A percentile compares a stretch with the other conserved stretches of the same genome.
Evolutionary conservation across 75 land plant genomes (phyloP).

Genomic region (Cupressus sempervirens): DNA sequence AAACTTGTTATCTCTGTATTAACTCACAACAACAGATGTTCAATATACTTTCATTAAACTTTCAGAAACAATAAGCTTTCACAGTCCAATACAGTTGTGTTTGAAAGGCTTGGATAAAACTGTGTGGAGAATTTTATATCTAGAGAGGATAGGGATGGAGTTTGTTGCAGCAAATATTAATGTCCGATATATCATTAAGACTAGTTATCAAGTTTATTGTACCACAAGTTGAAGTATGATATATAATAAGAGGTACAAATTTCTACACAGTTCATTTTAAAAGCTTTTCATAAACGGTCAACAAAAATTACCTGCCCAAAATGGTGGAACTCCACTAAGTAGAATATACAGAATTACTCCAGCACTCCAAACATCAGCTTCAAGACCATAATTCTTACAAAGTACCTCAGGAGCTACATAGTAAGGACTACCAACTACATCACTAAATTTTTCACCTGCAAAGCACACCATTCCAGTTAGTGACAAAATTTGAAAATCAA

Average conservation of each 20-base stretch:
- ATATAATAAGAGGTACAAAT: not conserved
- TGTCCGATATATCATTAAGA: too few relatives aligned
- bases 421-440: slow-evolving; percentile 77
- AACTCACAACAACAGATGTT: not conserved
- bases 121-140: too few relatives aligned
- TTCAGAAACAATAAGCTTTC: not conserved
- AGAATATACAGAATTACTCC: slow-evolving; percentile 72
- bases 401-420: slow-evolving; percentile 78
- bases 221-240: not conserved
- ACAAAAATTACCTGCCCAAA: slow-evolving; percentile 54
- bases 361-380: slow-evolving; percentile 75
- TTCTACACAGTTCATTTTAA: not conserved
- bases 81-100: too few relatives aligned
- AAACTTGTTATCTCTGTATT: not conserved
- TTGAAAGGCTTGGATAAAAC: too few relatives aligned
- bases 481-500: not conserved
- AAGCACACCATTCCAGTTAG: not conserved
- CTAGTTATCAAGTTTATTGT: not conserved
- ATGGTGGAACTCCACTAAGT: slow-evolving; percentile 61
- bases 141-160: too few relatives aligned
- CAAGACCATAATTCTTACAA: slow-evolving; percentile 56
- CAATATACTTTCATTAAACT: not conserved
- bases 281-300: not conserved
- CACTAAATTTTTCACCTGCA: slow-evolving; percentile 48
- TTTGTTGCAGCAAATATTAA: too few relatives aligned